Evolutionary conservation across 2,329 filamentous ascomycete species (phyloP).

Genomic region (Polytolypa hystricis): DNA sequence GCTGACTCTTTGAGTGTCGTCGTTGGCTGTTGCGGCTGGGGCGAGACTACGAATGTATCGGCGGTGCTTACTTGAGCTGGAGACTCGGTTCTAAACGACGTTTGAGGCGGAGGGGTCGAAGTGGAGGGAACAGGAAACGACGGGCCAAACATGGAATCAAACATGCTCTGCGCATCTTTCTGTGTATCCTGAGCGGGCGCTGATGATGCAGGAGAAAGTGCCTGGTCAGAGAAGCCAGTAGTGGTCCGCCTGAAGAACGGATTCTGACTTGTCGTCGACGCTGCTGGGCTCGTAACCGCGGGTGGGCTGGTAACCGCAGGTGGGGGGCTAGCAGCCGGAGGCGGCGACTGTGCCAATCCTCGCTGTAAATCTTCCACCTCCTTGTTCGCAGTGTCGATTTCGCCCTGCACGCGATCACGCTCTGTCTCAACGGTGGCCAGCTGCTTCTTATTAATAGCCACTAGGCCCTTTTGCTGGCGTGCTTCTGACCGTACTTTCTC

Average conservation of each 20-base stretch:
- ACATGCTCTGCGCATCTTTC: slow-evolving; percentile 52
- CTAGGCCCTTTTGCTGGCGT: slow-evolving; percentile 88
- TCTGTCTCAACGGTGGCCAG: slow-evolving; percentile 79
- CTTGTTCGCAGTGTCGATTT: slow-evolving; percentile 58
- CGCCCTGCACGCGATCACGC: slow-evolving; percentile 72
- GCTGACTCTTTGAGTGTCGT: slow-evolving; percentile 34
- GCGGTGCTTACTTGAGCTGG: too few relatives aligned
- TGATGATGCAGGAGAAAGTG: slow-evolving; percentile 40
- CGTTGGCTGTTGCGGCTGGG: slow-evolving; percentile 28
- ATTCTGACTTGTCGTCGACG: slow-evolving; percentile 57
- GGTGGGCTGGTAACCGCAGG: slow-evolving; percentile 33
- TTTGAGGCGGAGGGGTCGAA: slow-evolving; percentile 39
- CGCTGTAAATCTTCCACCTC: slow-evolving; percentile 50
- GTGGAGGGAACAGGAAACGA: slow-evolving; percentile 43
- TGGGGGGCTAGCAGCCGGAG: slow-evolving; percentile 18
- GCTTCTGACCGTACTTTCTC: slow-evolving; percentile 90
- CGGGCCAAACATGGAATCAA: slow-evolving; percentile 78
- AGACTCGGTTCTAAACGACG: slow-evolving; percentile 50
- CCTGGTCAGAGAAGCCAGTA: slow-evolving; percentile 37
- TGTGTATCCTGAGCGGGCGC: slow-evolving; percentile 25
- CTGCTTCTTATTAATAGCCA: slow-evolving; percentile 98
- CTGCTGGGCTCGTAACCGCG: slow-evolving; percentile 56
- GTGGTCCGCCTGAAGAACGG: slow-evolving; percentile 75
- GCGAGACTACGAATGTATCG: slow-evolving; percentile 1
- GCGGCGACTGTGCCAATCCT: slow-evolving; percentile 11